Base-by-base conservation (phyloP, 208 protist genomes). In the Crithidia fasciculata region DNA sequence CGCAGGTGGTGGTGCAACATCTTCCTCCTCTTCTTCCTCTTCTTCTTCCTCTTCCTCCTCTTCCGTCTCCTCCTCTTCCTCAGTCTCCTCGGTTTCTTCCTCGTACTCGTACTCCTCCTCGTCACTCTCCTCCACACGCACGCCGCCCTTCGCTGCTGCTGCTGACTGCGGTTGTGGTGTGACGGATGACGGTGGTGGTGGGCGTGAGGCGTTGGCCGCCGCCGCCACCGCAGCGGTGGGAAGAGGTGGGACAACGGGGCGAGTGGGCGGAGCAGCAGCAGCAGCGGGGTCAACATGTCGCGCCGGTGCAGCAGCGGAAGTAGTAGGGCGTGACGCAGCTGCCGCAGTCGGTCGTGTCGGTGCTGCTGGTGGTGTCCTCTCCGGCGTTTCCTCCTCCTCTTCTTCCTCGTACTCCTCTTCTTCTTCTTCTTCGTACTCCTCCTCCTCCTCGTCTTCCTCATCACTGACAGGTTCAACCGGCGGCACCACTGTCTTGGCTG, bases 31-130 rank as follows among this genome's bases (percentile, higher is more conserved):
- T 28, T 74, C 74, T 50, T 74, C 65, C n/a, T 77, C 58, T 45
- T 84, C 78, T 40, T 77, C 67, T 41, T 70, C 70, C 13, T 82
- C 83, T 44, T 83, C 64, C 58, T 81, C 82, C 4, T 69, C 15
- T 44, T 81, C 62, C 41, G 81, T 69, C 13, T 13, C 28, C 28
- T 28, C 28, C 28, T 28, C 28, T 28, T 28, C 28, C 28, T 28
- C 28, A 2, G 28, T 28, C 28, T 28, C 28, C 1, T 28, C 28
- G 28, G 28, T 28, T n/a, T 60, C 60, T 5, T 62, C 2, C 44
- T 43, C 9, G 53, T 70, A 37, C 43, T 44, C 18, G 10, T 28
- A 43, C 41, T 57, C 18, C 28, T 56, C 28, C 49, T 52, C n/a
- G 7, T 70, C 28, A 61, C 52, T 40, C 41, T 55, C 40, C 49